A percentile compares a stretch with the other conserved stretches of the same genome.
These are phyloP conservation scores for Lachnellula occidentalis DNA, from an alignment of 2,329 filamentous ascomycete species.

Conservation along the genomic window DNA sequence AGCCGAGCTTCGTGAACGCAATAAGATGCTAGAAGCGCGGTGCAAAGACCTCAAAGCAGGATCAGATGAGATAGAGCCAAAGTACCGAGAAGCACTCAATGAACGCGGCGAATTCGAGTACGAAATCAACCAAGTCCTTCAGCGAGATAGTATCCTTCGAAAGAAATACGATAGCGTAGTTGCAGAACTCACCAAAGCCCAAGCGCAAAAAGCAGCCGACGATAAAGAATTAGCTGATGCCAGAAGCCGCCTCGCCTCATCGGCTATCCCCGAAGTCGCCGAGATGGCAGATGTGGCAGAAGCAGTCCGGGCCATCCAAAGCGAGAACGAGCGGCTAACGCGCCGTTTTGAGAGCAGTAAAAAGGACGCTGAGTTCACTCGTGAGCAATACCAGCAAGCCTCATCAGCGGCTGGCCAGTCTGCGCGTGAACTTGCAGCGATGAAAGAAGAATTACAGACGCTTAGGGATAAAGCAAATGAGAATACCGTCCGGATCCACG, in stretches of 20 bases:
- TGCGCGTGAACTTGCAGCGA: constrained; percentile 10
- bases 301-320: constrained; percentile 26
- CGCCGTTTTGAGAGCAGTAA: constrained; percentile 15
- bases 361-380: constrained; percentile 27
- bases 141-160: constrained; percentile 13
- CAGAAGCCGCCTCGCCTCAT: constrained; percentile 19
- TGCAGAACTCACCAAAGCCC: constrained; percentile 21
- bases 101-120: constrained; percentile 48
- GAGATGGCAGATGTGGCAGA: constrained; percentile 37
- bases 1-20: constrained; percentile 36
- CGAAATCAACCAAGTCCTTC: constrained; percentile 26
- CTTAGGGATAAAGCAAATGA: constrained; percentile 21
- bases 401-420: constrained; percentile 20
- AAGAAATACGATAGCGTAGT: constrained; percentile 18
- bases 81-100: constrained; percentile 44
- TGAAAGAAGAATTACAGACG: constrained; percentile 13
- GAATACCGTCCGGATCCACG: constrained; percentile 25
- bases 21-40: constrained; percentile 40
- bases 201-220: constrained; percentile 16
- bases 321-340: constrained; percentile 20
- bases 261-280: constrained; percentile 35
- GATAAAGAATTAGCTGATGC: constrained; percentile 26
- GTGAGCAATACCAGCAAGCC: constrained; percentile 26
- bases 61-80: constrained; percentile 40
- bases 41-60: constrained; percentile 42